These are phyloP conservation scores for Venturia pyrina DNA, from an alignment of 2,329 filamentous ascomycete species.

Conservation along the genomic window DNA sequence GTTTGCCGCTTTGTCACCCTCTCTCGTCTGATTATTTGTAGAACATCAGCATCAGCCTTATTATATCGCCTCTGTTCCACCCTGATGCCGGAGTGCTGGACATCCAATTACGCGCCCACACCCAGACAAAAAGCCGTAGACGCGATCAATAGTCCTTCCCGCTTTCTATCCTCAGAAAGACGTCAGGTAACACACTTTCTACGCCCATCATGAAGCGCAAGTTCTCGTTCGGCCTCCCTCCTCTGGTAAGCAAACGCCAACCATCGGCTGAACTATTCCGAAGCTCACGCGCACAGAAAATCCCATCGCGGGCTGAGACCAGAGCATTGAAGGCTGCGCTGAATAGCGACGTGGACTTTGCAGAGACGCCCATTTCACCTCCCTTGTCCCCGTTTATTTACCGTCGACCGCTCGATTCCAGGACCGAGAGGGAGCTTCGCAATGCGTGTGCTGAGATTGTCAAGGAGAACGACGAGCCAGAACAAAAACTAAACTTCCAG, in stretches of 20 bases:
- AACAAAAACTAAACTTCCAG: constrained; percentile 27
- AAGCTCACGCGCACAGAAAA: constrained; percentile 21
- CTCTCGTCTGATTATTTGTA: not conserved
- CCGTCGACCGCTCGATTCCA: constrained; percentile 31
- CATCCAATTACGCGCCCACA: not conserved
- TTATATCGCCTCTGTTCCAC: not conserved
- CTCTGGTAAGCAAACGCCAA: constrained; percentile 4
- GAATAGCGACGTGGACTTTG: constrained; percentile 17
- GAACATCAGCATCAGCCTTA: not conserved
- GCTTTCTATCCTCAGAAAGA: not conserved
- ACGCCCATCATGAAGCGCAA: constrained; percentile 29
- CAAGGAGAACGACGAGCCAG: constrained; percentile 21
- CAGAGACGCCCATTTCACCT: constrained; percentile 19
- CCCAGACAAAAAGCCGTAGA: not conserved
- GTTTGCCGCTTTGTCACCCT: not conserved
- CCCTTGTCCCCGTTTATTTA: constrained; percentile 32
- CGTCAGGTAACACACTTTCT: not conserved
- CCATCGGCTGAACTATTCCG: not conserved
- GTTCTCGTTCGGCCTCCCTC: constrained; percentile 34
- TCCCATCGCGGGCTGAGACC: constrained; percentile 22
- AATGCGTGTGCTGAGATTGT: constrained; percentile 36
- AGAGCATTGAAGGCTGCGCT: constrained; percentile 17
- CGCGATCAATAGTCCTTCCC: not conserved
- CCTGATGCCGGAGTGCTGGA: not conserved
- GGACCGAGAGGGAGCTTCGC: constrained; percentile 35